Conservation (phyloP, 768 basidiomycete genomes). For the Tulasnella calospora region DNA sequence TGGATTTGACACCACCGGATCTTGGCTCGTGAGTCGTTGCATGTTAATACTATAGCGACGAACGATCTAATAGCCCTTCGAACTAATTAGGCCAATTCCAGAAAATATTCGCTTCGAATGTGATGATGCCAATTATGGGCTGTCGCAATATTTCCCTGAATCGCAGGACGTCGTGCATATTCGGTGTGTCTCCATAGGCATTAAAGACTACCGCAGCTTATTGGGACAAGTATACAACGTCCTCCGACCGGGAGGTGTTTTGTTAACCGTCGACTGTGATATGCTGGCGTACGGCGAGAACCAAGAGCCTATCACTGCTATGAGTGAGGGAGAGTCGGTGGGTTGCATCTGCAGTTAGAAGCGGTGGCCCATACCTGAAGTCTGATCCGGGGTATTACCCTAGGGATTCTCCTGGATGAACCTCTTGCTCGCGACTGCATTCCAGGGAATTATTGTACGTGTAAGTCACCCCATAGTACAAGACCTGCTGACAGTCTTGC, state of each 20-base stretch:
- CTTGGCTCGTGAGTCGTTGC: neutral
- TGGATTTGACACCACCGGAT: constrained; percentile 9
- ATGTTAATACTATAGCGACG: neutral
- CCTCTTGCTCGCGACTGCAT: neutral
- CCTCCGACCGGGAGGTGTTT: neutral
- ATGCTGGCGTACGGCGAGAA: constrained; percentile 5
- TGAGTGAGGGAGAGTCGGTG: constrained; percentile 7
- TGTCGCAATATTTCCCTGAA: neutral
- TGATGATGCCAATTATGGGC: constrained; percentile 2
- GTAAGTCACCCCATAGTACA: neutral
- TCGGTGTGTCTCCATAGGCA: neutral
- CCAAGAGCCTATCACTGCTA: neutral
- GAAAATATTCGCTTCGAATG: neutral
- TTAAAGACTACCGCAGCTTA: neutral
- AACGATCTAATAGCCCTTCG: neutral
- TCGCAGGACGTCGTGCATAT: constrained; percentile 5
- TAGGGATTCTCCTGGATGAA: constrained; percentile 19
- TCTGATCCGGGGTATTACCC: neutral
- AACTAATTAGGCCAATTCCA: neutral
- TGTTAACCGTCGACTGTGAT: constrained; percentile 4
- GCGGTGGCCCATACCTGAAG: too few species aligned
- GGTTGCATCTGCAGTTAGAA: neutral
- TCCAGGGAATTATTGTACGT: neutral
- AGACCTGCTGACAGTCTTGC: neutral
- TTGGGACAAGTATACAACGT: neutral